Evolutionary conservation across 2,329 filamentous ascomycete species (phyloP).

Genomic region (Microsporum audouinii): DNA sequence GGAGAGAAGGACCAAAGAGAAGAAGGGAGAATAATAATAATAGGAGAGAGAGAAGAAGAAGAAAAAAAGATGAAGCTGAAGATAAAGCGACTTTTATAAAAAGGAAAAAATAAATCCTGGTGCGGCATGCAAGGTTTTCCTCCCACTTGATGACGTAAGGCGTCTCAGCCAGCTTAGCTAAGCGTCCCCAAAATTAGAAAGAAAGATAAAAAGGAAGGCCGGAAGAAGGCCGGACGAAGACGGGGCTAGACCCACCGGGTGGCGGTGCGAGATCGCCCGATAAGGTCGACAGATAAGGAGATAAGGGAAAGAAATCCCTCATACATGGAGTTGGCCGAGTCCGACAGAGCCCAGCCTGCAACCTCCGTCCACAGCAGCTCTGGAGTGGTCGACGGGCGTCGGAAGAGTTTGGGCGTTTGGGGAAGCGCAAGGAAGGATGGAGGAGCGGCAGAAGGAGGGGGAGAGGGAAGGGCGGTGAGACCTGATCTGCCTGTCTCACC

Average conservation of each 20-base stretch:
- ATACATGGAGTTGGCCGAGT: not conserved
- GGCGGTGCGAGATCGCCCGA: constrained; percentile 4
- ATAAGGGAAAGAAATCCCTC: constrained; percentile 2
- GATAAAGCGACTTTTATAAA: not conserved
- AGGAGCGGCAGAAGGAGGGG: not conserved
- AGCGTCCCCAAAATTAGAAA: not conserved
- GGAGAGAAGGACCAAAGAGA: not conserved
- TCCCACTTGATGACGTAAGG: not conserved
- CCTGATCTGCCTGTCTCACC: not conserved
- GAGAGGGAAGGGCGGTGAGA: constrained; percentile 6
- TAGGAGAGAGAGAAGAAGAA: not conserved
- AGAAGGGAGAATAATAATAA: not conserved
- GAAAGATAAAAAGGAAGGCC: not conserved
- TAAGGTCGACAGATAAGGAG: not conserved
- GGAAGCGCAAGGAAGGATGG: not conserved
- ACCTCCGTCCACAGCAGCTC: no score
- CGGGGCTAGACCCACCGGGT: not conserved
- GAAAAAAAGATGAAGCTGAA: not conserved
- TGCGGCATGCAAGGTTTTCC: not conserved
- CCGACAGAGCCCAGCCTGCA: no score
- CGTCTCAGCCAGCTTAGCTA: not conserved
- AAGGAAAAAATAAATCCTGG: not conserved
- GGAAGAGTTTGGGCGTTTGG: not conserved
- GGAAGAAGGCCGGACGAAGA: not conserved
- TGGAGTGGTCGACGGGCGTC: no score